A percentile compares a stretch with the other conserved stretches of the same genome.
Conservation (phyloP, 2,329 filamentous ascomycete genomes). For the Nakataea oryzae region DNA sequence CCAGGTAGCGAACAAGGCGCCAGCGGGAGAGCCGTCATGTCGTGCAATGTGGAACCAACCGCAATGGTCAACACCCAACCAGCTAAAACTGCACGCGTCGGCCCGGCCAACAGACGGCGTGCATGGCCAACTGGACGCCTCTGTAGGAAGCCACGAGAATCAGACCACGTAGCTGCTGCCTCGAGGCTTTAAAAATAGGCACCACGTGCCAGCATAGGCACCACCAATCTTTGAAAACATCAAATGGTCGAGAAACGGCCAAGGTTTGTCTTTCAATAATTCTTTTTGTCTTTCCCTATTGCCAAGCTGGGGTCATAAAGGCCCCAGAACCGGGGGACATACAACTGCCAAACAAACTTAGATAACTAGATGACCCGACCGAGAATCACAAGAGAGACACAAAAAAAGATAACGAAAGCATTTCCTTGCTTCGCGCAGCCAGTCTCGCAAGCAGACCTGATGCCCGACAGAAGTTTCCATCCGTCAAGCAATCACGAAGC, state of each 20-base stretch:
- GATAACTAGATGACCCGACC: not conserved
- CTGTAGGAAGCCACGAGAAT: too few relatives aligned
- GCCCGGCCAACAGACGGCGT: not conserved
- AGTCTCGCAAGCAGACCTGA: not conserved
- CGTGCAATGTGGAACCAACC: not conserved
- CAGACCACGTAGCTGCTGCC: too few relatives aligned
- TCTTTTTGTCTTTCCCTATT: not conserved
- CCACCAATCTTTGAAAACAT: not conserved
- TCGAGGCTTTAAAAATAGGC: not conserved
- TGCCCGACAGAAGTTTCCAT: not conserved
- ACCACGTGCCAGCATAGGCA: not conserved
- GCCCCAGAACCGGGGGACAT: not conserved
- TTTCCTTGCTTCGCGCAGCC: not conserved
- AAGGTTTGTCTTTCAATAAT: not conserved
- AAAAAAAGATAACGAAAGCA: not conserved
- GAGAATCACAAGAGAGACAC: not conserved
- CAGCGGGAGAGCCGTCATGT: not conserved
- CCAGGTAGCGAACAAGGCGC: not conserved
- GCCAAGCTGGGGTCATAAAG: not conserved
- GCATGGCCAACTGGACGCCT: not conserved
- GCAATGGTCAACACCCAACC: too few relatives aligned
- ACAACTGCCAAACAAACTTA: not conserved
- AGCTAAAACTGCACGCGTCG: too few relatives aligned
- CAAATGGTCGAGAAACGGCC: not conserved
- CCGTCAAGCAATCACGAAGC: constrained; percentile 36